Evolutionary conservation across 371 early-diverging fungal species (phyloP), one percentile per base, ranked within the genome.

Genomic region (Massospora cicadina): DNA sequence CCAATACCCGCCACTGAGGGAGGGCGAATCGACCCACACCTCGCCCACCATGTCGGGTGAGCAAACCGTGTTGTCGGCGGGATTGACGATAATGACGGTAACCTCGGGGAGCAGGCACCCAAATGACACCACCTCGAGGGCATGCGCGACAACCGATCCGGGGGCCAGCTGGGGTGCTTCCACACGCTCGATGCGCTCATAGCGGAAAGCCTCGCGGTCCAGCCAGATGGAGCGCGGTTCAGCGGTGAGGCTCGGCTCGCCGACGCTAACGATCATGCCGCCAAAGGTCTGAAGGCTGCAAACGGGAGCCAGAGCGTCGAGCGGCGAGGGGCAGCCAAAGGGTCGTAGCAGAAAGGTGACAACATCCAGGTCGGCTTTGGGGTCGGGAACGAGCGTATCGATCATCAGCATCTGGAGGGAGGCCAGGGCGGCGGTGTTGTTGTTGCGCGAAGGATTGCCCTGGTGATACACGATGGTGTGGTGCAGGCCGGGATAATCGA

Each of bases 1-100:
- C 89, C 88, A 90, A 74, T 90, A 90, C 0, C 87, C 87, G 31
- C 82, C 83, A 2, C 86, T 83, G 28, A 90, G 69, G 7, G 81
- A 80, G 21, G 85, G 86, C 0, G 84, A 81, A 68, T 84, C 82
- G 2, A 89, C 77, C 89, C 91, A 91, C 23, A 92, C 77, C 71
- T 92, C 93, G 32, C 93, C 93, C 31, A 91, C 79, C 0, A 79
- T 76, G 67, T 87, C 81, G 0, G 86, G 77, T 17, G 84, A 79
- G 55, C 88, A 89, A 2, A 92, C 69, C 1, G 83, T 76, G 1
- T 78, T 75, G 27, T 86, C 86, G 54, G 87, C 84, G 2, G 91
- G 89, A 65, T 92, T 87, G 0, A 92, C 90, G 58, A 92, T 82
- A 0, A 86, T 86, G 7, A 92, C 73, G 0, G 86, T 82, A 0